phyloP scores from a whole-genome alignment of 495 filamentous ascomycete genomes.

The Penicillium chermesinum region DNA sequence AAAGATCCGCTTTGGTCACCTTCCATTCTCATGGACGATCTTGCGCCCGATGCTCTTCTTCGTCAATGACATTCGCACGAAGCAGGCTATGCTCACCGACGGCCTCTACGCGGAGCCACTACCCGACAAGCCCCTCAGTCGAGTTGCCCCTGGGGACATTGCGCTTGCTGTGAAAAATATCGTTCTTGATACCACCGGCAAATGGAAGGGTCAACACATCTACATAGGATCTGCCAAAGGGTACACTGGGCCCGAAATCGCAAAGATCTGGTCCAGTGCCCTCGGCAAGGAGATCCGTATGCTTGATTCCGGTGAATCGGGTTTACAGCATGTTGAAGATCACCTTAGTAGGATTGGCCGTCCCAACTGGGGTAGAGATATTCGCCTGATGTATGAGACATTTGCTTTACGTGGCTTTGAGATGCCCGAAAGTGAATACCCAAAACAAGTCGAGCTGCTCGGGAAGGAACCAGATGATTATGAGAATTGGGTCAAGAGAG shows the following conservation, averaged over 20 bases:
- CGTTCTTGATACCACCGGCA: not conserved
- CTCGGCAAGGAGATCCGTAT: not conserved
- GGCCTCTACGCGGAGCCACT: not conserved
- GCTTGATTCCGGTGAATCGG: not conserved
- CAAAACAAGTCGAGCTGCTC: not conserved
- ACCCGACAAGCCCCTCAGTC: not conserved
- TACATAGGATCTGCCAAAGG: not conserved
- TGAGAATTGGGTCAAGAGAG: not conserved
- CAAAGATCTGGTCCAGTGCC: not conserved
- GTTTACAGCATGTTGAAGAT: not conserved
- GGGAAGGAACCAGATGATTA: not conserved
- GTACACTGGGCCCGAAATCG: not conserved
- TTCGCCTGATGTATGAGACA: not conserved
- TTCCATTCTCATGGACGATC: not conserved
- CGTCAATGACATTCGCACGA: not conserved
- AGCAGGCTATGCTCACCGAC: not conserved
- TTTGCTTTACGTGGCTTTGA: not conserved
- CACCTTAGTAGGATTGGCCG: not conserved
- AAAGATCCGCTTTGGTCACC: not conserved
- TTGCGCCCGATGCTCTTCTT: not conserved
- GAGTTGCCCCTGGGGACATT: not conserved
- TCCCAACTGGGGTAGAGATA: not conserved
- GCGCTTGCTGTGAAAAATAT: not conserved
- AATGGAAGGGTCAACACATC: not conserved
- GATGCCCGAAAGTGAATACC: not conserved